Conservation (phyloP, 129 eudicot species). For the Centella asiatica region DNA sequence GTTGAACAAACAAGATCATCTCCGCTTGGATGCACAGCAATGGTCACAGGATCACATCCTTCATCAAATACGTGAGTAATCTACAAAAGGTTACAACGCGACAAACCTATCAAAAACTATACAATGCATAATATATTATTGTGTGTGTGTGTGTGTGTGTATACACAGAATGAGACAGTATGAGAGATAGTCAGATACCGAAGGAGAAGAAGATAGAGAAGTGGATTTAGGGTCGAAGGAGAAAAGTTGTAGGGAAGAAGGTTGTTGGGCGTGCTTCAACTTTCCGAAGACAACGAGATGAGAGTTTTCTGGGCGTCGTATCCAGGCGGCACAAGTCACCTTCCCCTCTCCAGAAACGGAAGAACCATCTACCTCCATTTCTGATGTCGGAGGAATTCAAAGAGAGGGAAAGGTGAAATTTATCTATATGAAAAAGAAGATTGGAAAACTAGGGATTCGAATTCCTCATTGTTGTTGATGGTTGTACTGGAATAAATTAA, state of each 20-base stretch:
- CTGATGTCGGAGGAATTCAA: too few relatives aligned
- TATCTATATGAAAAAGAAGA: too few relatives aligned
- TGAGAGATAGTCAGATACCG: slow-evolving; percentile 28
- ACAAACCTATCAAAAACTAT: not conserved
- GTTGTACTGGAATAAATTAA: too few relatives aligned
- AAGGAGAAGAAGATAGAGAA: slow-evolving; percentile 68
- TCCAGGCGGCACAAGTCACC: slow-evolving; percentile 76
- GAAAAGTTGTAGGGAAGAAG: slow-evolving; percentile 76
- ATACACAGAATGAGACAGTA: not conserved
- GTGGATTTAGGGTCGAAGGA: slow-evolving; percentile 40
- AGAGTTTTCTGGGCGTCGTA: slow-evolving; percentile 77
- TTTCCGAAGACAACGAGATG: slow-evolving; percentile 70
- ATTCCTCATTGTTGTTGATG: too few relatives aligned
- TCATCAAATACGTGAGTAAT: slow-evolving; percentile 51
- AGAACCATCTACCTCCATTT: slow-evolving; percentile 49
- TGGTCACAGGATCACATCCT: slow-evolving; percentile 55
- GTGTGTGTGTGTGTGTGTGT: too few relatives aligned
- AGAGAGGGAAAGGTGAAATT: too few relatives aligned
- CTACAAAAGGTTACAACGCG: slow-evolving; percentile 15
- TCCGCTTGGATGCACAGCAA: slow-evolving; percentile 92
- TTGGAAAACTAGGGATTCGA: too few relatives aligned
- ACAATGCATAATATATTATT: too few relatives aligned
- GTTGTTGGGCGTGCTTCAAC: slow-evolving; percentile 20
- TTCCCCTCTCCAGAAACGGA: slow-evolving; percentile 49
- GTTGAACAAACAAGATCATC: slow-evolving; percentile 64